Base-by-base conservation (phyloP, 1,139 yeast genomes). In the Candida sanyaensis region DNA sequence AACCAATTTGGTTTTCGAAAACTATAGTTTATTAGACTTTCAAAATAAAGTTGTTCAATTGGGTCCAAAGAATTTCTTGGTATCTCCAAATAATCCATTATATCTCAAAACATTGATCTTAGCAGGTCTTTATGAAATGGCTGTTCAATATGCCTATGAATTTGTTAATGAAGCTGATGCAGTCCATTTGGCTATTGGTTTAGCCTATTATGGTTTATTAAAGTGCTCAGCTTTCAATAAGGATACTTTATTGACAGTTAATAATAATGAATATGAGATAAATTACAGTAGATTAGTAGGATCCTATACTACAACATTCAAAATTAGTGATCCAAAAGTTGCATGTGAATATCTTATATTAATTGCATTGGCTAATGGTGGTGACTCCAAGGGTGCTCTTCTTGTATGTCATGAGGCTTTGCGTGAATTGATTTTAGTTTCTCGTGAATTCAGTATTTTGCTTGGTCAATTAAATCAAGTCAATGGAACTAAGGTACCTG, bases 341-440 rank as follows among this genome's bases (percentile, higher is more conserved):
- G 98, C 97, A 0, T 88, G 90, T 32, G 97, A 93, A 62, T 93
- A 93, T 62, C 69, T 93, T 47, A 77, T 88, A 28, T 72, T 89
- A 55, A 83, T 92, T 37, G 86, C 90, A 34, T 63, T 91, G 59
- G 64, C 75, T 1, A 51, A 65, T 21, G 53, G 50, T 23, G 52
- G 47, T 28, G 47, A 48, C 7, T 62, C 69, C 0, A 62, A 68
- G 34, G 71, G 73, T 43, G 86, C 83, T 55, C 69, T 79, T 4
- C 71, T 75, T 43, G 71, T 86, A 43, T 84, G 91, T 55, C 93
- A 87, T 58, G 93, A 87, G 58, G 87, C 96, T 0, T 73, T 93
- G 44, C 80, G 92, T 55, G 96, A 92, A 62, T 79, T 93, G 50
- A 88, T 92, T 12, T 76, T 93, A 48, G 88, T 90, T 49, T 88